Conservation (phyloP, 768 basidiomycete genomes). For the Boletus reticulatus region DNA sequence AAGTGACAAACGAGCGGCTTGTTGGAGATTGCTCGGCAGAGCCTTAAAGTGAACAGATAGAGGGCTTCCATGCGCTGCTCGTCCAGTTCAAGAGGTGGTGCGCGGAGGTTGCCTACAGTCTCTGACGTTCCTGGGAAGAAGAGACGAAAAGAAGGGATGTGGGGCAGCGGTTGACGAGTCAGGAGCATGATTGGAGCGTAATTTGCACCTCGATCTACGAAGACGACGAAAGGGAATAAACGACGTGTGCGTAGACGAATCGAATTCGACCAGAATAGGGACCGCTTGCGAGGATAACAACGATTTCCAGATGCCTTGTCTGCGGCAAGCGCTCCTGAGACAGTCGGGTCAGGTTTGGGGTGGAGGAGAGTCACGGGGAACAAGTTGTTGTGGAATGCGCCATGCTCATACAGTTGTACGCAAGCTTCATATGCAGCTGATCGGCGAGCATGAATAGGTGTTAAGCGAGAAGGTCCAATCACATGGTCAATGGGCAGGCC, state of each 20-base stretch:
- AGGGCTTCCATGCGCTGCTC: constrained; percentile 46
- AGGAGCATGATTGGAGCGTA: constrained; percentile 64
- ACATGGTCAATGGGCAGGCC: constrained; percentile 40
- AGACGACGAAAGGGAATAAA: constrained; percentile 41
- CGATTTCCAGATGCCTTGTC: constrained; percentile 43
- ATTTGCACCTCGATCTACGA: constrained; percentile 27
- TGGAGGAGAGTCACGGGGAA: constrained; percentile 30
- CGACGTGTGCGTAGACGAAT: constrained; percentile 19
- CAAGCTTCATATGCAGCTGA: constrained; percentile 60
- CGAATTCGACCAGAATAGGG: constrained; percentile 66
- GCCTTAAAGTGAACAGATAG: constrained; percentile 59
- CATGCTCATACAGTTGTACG: constrained; percentile 43
- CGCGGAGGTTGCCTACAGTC: constrained; percentile 43
- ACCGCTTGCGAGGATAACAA: constrained; percentile 54
- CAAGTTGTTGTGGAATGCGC: constrained; percentile 49
- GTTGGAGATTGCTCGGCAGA: constrained; percentile 63
- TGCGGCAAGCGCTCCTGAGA: constrained; percentile 14
- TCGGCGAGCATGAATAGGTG: constrained; percentile 54
- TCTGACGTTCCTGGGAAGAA: constrained; percentile 53
- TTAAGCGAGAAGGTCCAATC: constrained; percentile 44
- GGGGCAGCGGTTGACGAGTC: constrained; percentile 65
- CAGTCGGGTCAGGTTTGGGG: background rate
- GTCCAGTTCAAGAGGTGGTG: constrained; percentile 48
- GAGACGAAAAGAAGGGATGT: constrained; percentile 52
- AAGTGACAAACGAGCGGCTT: constrained; percentile 59